phyloP scores from a whole-genome alignment of 345 rosid species.

The Eucalyptus marginata region DNA sequence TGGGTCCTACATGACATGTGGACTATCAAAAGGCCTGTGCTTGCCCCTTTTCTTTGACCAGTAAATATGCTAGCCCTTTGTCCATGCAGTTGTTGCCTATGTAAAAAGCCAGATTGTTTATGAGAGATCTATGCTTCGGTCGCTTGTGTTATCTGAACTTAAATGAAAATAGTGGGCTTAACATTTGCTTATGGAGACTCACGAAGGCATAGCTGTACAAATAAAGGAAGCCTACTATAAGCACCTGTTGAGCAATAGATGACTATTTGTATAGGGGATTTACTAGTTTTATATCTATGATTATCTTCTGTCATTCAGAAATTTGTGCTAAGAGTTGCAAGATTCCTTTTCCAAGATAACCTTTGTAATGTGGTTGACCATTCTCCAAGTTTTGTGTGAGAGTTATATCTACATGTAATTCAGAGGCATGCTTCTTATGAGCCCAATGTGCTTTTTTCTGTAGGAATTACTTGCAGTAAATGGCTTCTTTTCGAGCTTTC shows the following conservation, averaged over 20 bases:
- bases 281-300: background rate
- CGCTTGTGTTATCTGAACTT: background rate
- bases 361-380: background rate
- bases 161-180: background rate
- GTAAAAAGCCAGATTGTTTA: background rate
- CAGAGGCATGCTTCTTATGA: background rate
- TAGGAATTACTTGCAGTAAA: background rate
- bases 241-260: background rate
- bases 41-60: background rate
- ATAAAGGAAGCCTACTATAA: background rate
- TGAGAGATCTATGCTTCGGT: background rate
- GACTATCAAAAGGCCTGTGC: background rate
- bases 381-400: background rate
- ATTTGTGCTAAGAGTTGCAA: background rate
- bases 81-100: background rate
- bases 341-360: background rate
- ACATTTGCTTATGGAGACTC: background rate
- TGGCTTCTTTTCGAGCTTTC: constrained; percentile 71
- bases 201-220: background rate
- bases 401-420: background rate
- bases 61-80: background rate
- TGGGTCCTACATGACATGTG: background rate
- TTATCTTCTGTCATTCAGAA: background rate
- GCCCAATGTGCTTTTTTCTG: background rate
- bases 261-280: background rate